These are phyloP conservation scores for Phylloporus sp. DNA, from an alignment of 768 basidiomycete genomes.

Conservation along the genomic window DNA sequence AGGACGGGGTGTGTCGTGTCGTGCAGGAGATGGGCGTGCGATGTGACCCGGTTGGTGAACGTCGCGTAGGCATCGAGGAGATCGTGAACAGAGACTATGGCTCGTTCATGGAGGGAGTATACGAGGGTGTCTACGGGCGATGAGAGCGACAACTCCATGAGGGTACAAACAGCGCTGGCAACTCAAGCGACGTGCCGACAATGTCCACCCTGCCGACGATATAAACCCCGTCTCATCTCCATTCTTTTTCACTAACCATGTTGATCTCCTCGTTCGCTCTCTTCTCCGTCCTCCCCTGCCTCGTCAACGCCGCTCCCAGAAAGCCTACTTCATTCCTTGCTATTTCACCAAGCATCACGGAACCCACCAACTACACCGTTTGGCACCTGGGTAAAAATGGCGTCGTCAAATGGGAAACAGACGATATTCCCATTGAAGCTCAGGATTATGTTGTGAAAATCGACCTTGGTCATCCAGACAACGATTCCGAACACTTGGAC, in stretches of 20 bases:
- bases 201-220: background rate
- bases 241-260: slow-evolving; percentile 15
- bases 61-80: slow-evolving; percentile 59
- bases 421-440: slow-evolving; percentile 36
- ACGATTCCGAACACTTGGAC: slow-evolving; percentile 47
- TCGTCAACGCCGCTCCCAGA: slow-evolving; percentile 27
- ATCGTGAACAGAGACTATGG: slow-evolving; percentile 46
- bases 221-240: background rate
- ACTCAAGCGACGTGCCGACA: background rate
- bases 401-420: slow-evolving; percentile 43
- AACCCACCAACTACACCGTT: slow-evolving; percentile 27
- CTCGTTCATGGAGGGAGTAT: slow-evolving; percentile 40
- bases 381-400: slow-evolving; percentile 41
- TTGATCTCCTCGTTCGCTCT: slow-evolving; percentile 18
- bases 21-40: slow-evolving; percentile 9
- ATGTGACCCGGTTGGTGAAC: slow-evolving; percentile 43
- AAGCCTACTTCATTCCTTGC: slow-evolving; percentile 32
- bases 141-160: slow-evolving; percentile 27
- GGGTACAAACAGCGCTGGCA: background rate
- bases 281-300: slow-evolving; percentile 30
- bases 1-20: slow-evolving; percentile 19
- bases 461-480: slow-evolving; percentile 40
- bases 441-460: slow-evolving; percentile 37
- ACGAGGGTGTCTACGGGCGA: slow-evolving; percentile 47
- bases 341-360: slow-evolving; percentile 40